These are phyloP conservation scores for Salvia splendens DNA, from an alignment of 257 asterid genomes.

Conservation along the genomic window DNA sequence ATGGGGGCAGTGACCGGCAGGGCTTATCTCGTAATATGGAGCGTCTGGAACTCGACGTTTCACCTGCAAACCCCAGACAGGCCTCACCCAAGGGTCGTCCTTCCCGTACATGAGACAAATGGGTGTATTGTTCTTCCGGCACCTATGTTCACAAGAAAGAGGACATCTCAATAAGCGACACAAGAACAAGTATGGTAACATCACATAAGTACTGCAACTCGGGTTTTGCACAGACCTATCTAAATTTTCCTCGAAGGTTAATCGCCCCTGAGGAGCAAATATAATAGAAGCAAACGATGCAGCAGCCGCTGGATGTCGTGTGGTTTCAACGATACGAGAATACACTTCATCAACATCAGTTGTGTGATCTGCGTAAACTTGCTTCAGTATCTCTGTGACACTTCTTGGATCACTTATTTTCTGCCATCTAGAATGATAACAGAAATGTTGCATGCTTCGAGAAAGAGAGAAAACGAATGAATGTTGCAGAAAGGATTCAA, in stretches of 20 bases:
- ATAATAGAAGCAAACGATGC: slow-evolving; percentile 89
- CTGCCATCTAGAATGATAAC: slow-evolving; percentile 64
- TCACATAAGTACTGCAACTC: background rate
- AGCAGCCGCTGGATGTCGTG: slow-evolving; percentile 94
- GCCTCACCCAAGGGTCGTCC: slow-evolving; percentile 96
- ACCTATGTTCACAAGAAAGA: slow-evolving; percentile 45
- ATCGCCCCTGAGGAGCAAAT: slow-evolving; percentile 75
- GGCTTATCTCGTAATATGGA: slow-evolving; percentile 86
- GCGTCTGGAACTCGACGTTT: slow-evolving; percentile 67
- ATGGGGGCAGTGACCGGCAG: slow-evolving; percentile 99
- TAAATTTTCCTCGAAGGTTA: slow-evolving; percentile 67
- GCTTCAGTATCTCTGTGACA: slow-evolving; percentile 75
- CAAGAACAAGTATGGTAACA: background rate
- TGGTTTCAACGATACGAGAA: slow-evolving; percentile 63
- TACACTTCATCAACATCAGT: slow-evolving; percentile 75
- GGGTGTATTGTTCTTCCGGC: slow-evolving; percentile 56
- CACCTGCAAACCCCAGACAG: slow-evolving; percentile 78
- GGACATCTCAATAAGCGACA: background rate
- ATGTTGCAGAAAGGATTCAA: background rate
- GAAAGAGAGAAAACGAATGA: background rate
- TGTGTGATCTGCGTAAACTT: slow-evolving; percentile 81
- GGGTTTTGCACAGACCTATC: slow-evolving; percentile 41
- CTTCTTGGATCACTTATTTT: slow-evolving; percentile 87
- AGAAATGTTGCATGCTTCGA: background rate
- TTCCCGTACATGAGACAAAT: slow-evolving; percentile 82